phyloP scores from a whole-genome alignment of 257 asterid genomes.

The Solanum verrucosum region DNA sequence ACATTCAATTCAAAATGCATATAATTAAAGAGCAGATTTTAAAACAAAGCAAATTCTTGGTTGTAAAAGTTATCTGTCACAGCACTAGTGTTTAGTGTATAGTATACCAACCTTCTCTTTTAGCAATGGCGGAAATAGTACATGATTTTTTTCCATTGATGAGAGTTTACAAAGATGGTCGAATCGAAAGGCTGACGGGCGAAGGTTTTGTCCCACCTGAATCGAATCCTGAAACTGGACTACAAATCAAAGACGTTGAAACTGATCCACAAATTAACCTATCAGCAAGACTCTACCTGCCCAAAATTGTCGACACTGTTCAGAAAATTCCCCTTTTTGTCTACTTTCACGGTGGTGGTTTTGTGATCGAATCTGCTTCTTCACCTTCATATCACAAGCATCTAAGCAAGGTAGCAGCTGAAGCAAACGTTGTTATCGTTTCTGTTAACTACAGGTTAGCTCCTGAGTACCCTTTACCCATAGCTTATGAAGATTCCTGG shows the following conservation, averaged over 20 bases:
- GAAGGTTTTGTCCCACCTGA: constrained; percentile 11
- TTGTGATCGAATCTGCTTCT: constrained; percentile 30
- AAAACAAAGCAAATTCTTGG: too few relatives aligned
- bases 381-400: too few relatives aligned
- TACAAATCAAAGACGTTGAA: constrained; percentile 34
- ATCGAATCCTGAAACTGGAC: constrained; percentile 33
- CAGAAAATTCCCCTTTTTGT: constrained; percentile 36
- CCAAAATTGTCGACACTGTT: constrained; percentile 6
- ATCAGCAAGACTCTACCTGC: constrained; percentile 40
- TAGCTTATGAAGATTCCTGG: too few relatives aligned
- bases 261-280: constrained; percentile 12
- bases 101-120: background rate
- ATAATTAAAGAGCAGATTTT: too few relatives aligned
- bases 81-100: too few relatives aligned
- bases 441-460: too few relatives aligned
- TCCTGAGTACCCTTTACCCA: too few relatives aligned
- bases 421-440: too few relatives aligned
- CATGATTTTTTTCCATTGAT: constrained; percentile 32
- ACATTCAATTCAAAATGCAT: too few relatives aligned
- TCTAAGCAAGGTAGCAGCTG: too few relatives aligned
- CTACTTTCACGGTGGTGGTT: constrained; percentile 65
- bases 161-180: constrained; percentile 31
- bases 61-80: too few relatives aligned
- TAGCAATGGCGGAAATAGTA: constrained; percentile 18
- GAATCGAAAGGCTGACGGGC: constrained; percentile 19